Base-by-base conservation (phyloP, 148 eudicot genomes). In the Rhododendron simsii region DNA sequence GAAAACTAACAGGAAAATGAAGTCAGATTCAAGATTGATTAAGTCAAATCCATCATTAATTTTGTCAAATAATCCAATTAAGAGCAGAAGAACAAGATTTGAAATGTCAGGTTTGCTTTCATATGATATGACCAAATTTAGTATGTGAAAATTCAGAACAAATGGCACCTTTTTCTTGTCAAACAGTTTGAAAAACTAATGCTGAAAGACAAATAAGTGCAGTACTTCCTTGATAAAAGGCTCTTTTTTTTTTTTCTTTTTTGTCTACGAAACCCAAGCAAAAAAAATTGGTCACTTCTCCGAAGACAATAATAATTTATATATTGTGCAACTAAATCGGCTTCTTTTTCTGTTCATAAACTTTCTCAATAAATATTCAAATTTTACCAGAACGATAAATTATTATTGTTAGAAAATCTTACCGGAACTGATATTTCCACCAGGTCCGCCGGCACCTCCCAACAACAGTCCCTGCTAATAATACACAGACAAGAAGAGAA, bases 351-450 rank as follows among this genome's bases (percentile, higher is more conserved):
- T 6, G 8, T 6, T 41, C 45, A 41, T 41, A 41, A 41, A 41
- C 50, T 47, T 47, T 47, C 50, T 9, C 50, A 47, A 47, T 9
- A 47, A 47, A 1, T 47, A 47, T 47, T 47, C 50, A 47, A 47
- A 47, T 41, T 41, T 41, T 41, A 6, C 45, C 8, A 41, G 45
- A 41, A 41, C 45, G 8, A 41, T 41, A 41, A 41, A 41, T 41
- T 41, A 41, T 41, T 41, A 41, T 41, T 41, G 8, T 41, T n/a
- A 61, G 23, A 67, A 47, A 47, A 37, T 80, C 87, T 89, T 85
- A 96, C 99, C 99, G 81, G 99, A 89, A 90, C 95, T 95, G 45
- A 96, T 90, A 84, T 87, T 96, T 80, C 92, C 90, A 57, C 96
- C 88, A 81, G 93, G 92, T 85, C 90, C 92, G 26, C 91, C 92